Evolutionary conservation across 2,329 filamentous ascomycete species (phyloP), one percentile per base, ranked within the genome.

Genomic region (Fusarium illudens): DNA sequence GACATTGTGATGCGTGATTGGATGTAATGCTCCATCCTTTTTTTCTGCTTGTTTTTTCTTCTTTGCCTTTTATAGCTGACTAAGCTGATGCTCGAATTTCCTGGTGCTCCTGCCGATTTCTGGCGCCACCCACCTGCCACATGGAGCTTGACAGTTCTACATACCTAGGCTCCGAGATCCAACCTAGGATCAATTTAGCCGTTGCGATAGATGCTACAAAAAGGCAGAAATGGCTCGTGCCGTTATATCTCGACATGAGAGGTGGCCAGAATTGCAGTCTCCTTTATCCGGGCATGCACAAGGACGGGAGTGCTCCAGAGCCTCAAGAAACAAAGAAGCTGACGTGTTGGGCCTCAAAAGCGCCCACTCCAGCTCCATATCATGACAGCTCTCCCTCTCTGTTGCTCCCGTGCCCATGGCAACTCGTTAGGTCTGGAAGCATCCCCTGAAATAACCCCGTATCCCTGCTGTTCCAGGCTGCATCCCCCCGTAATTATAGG

Each of bases 311-410:
- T 46, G 7, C n/a, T 11, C 34, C 50, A 54, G 51, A 54, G 53
- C 53, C 53, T 57, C 53, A 29, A 46, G 36, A 29, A 46, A 30
- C 22, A 17, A 51, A 19, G 10, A 51, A 51, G 49, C 30, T 51
- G 49, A 51, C 49, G 49, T 51, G 56, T 66, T 59, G 57, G 50
- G 69, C 61, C 29, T 68, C 54, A 72, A 53, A 25, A 59, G n/a
- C 48, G 15, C 20, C 37, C 36, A 46, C 33, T 34, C 29, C 48
- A 49, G 22, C 30, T n/a, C 17, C 33, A 17, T 30, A 20, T 20
- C 52, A 55, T 55, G 52, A 61, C 33, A 50, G 22, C 32, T 42
- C 20, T 65, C 36, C 44, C 19, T n/a, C n/a, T n/a, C n/a, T n/a
- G n/a, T n/a, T n/a, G n/a, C 30, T n/a, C 20, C 15, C 39, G 37